Evolutionary conservation across 495 filamentous ascomycete species (phyloP).

Genomic region (Lindgomyces ingoldianus): DNA sequence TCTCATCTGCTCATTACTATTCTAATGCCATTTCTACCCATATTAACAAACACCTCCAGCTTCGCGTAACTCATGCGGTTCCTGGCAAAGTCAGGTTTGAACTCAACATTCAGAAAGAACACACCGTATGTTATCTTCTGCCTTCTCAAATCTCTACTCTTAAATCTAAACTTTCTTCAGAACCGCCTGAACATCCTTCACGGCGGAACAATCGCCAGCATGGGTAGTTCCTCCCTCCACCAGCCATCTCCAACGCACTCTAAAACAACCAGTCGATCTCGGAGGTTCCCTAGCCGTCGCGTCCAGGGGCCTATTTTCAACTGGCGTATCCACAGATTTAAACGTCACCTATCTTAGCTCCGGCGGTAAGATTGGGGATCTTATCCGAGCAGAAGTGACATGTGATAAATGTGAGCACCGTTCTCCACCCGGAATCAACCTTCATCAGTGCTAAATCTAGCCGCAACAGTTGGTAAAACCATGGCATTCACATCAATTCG

Average conservation of each 20-base stretch:
- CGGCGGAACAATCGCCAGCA: conserved; percentile 91
- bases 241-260: background rate
- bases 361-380: conserved; percentile 81
- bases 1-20: background rate
- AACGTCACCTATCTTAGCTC: conserved; percentile 90
- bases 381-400: conserved; percentile 65
- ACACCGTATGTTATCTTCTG: conserved; percentile 63
- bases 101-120: conserved; percentile 78
- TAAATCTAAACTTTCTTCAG: conserved; percentile 41
- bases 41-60: conserved; percentile 47
- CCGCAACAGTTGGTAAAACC: conserved; percentile 76
- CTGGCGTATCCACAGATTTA: conserved; percentile 89
- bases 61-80: conserved; percentile 73
- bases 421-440: background rate
- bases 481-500: conserved; percentile 83
- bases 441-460: background rate
- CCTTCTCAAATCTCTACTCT: background rate
- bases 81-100: conserved; percentile 85
- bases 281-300: conserved; percentile 93
- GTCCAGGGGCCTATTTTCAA: conserved; percentile 81
- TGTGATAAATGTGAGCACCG: conserved; percentile 92
- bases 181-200: conserved; percentile 90
- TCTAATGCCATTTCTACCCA: too few relatives aligned
- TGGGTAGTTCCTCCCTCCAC: conserved; percentile 57
- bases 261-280: conserved; percentile 67